A percentile compares a stretch with the other conserved stretches of the same genome.
Conservation (phyloP, 192 early-diverging fungal genomes). For the Coemansia sp. region DNA sequence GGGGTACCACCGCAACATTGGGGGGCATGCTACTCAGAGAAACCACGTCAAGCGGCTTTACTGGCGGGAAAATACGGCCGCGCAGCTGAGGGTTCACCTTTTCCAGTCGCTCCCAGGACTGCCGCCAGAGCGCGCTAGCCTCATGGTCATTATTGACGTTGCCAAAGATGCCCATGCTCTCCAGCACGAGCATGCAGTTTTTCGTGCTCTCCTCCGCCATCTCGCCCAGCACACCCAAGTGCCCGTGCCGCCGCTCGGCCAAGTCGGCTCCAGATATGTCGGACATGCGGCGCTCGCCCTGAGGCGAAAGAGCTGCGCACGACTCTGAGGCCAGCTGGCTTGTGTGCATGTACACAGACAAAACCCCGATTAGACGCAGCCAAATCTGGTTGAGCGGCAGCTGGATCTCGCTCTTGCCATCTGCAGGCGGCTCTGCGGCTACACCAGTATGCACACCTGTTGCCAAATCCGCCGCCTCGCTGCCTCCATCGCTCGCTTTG, state of each 20-base stretch:
- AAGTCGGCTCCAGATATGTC: background rate
- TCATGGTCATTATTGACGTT: slow-evolving; percentile 10
- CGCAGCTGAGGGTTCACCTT: slow-evolving; percentile 44
- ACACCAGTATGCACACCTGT: slow-evolving; percentile 1
- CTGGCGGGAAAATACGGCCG: slow-evolving; percentile 29
- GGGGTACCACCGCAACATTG: background rate
- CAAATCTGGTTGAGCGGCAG: slow-evolving; percentile 34
- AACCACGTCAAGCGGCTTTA: slow-evolving; percentile 5
- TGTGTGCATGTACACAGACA: slow-evolving; percentile 46
- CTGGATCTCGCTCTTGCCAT: background rate
- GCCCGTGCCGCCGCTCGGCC: slow-evolving; percentile 23
- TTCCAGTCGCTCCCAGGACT: slow-evolving; percentile 40
- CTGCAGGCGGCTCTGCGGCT: background rate
- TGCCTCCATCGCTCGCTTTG: background rate
- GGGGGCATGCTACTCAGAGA: background rate
- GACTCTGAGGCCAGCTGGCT: slow-evolving; percentile 31
- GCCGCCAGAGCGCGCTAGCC: slow-evolving; percentile 24
- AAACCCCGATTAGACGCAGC: slow-evolving; percentile 38
- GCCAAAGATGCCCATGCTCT: slow-evolving; percentile 44
- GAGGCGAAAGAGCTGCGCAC: slow-evolving; percentile 9
- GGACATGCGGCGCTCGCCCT: background rate
- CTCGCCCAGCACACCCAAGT: slow-evolving; percentile 47
- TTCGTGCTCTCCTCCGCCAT: slow-evolving; percentile 53
- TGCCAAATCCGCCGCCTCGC: background rate
- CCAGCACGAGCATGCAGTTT: slow-evolving; percentile 52